Evolutionary conservation across 2,329 filamentous ascomycete species (phyloP).

Genomic region (Bipolaris bicolor): DNA sequence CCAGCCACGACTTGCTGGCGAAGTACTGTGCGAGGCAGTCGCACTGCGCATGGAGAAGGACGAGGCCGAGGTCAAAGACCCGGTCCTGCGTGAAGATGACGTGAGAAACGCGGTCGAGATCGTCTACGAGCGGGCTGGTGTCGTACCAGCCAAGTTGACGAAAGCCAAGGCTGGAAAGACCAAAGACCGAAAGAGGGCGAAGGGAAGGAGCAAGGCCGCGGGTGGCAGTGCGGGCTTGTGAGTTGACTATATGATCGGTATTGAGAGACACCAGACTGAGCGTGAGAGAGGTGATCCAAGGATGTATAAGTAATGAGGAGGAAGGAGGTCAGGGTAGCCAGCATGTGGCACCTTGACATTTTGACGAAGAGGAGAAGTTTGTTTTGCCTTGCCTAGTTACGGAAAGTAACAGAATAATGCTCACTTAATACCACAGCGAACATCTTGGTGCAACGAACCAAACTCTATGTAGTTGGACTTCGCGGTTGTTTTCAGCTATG

Average conservation of each 20-base stretch:
- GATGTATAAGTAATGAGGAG: neutral
- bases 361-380: neutral
- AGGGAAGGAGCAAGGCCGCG: constrained; percentile 11
- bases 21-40: constrained; percentile 12
- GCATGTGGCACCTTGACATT: neutral
- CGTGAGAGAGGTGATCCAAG: neutral
- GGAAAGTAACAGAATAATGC: neutral
- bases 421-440: neutral
- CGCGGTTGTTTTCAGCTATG: no score
- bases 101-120: constrained; percentile 13
- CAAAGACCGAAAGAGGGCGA: constrained; percentile 6
- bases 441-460: no score
- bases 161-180: constrained; percentile 14
- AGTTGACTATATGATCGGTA: neutral
- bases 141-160: constrained; percentile 10
- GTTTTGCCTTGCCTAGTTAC: neutral
- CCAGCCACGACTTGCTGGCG: constrained; percentile 6
- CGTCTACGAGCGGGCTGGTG: constrained; percentile 17
- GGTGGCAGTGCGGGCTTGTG: neutral
- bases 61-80: neutral
- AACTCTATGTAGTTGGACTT: no score
- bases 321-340: no score
- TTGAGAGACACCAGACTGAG: neutral
- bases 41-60: constrained; percentile 8
- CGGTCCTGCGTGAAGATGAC: constrained; percentile 6